phyloP scores from a whole-genome alignment of 805 yeast species.

The Maudiozyma saulgeensis region DNA sequence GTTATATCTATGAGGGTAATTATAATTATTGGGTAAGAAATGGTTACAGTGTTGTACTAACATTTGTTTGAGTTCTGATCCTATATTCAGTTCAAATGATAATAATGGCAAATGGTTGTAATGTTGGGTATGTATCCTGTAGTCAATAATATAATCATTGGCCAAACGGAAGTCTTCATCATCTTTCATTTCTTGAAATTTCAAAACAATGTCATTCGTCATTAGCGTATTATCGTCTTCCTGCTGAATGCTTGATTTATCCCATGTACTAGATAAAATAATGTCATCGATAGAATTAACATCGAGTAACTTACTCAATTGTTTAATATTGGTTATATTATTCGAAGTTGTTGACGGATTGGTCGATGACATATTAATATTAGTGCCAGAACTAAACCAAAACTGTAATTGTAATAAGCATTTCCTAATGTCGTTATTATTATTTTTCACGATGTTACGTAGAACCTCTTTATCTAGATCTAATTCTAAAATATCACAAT shows the following conservation, averaged over 20 bases:
- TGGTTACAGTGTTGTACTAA: not conserved
- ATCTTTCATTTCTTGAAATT: conserved; percentile 6
- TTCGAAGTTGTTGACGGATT: not conserved
- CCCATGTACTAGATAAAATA: conserved; percentile 5
- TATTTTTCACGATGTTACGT: conserved; percentile 19
- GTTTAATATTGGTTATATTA: not conserved
- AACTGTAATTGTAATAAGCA: conserved; percentile 39
- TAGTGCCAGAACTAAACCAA: conserved; percentile 5
- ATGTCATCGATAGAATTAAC: conserved; percentile 16
- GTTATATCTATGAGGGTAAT: not conserved
- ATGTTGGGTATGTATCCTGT: conserved; percentile 17
- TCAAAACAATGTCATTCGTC: conserved; percentile 7
- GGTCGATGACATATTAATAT: not conserved
- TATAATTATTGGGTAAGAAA: not conserved
- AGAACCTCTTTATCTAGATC: conserved; percentile 28
- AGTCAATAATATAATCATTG: conserved; percentile 23
- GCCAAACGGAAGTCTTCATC: conserved; percentile 14
- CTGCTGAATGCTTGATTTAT: conserved; percentile 16
- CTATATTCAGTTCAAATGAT: conserved; percentile 20
- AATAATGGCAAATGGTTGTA: conserved; percentile 6
- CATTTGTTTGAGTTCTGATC: conserved; percentile 4
- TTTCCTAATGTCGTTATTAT: conserved; percentile 37
- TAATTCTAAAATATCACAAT: conserved; percentile 23
- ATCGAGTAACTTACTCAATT: conserved; percentile 10
- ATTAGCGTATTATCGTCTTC: conserved; percentile 18